Evolutionary conservation across 106 monocot genomes (phyloP).

Genomic region (Iris macrosiphon): DNA sequence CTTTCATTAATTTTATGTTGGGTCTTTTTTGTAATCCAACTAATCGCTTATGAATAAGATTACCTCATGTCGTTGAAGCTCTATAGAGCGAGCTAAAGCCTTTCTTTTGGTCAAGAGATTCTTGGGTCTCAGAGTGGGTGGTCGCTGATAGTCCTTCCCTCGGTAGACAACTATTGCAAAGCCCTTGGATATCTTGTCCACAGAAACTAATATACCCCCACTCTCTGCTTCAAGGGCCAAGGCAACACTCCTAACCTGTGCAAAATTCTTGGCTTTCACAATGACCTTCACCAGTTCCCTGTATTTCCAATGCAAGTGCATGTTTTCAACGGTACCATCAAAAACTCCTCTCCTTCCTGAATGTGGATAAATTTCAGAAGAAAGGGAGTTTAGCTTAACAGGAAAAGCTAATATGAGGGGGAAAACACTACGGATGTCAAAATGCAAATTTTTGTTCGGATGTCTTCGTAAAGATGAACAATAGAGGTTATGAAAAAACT

Average conservation of each 20-base stretch:
- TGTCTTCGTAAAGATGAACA: too few species aligned
- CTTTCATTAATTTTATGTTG: too few species aligned
- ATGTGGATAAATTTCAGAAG: neutral
- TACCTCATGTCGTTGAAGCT: constrained; percentile 87
- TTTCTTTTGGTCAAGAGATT: constrained; percentile 95
- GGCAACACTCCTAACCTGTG: constrained; percentile 63
- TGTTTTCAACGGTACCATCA: constrained; percentile 97
- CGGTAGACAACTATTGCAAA: constrained; percentile 80
- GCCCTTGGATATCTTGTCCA: constrained; percentile 95
- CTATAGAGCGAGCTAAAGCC: constrained; percentile 92
- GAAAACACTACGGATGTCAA: neutral
- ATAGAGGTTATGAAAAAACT: too few species aligned
- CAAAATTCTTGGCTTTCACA: constrained; percentile 71
- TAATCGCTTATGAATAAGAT: too few species aligned
- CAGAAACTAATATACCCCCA: constrained; percentile 85
- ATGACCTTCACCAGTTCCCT: constrained; percentile 87
- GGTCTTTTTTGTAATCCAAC: too few species aligned
- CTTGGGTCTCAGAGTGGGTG: constrained; percentile 64
- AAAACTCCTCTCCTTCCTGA: constrained; percentile 96
- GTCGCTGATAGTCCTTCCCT: constrained; percentile 77
- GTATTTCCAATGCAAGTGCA: constrained; percentile 99
- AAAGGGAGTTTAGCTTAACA: neutral
- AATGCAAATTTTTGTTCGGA: neutral
- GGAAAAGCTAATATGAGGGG: neutral
- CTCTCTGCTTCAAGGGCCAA: constrained; percentile 94